Evolutionary conservation across 805 yeast species (phyloP).

Genomic region (Lipomyces lipofer): DNA sequence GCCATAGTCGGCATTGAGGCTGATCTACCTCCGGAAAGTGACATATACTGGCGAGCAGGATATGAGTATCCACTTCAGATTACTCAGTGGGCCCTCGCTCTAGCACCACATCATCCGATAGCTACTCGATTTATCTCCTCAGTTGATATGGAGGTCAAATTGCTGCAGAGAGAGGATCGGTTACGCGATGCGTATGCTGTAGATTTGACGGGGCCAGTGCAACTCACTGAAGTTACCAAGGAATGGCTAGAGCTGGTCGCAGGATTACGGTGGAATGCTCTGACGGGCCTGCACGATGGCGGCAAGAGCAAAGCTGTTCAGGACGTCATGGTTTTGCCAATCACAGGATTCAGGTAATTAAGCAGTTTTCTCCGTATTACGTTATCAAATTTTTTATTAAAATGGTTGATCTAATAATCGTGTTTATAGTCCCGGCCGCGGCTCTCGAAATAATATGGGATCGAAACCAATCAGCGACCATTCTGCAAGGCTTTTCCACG

Average conservation of each 20-base stretch:
- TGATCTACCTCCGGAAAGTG: not conserved
- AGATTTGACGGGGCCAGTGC: constrained; percentile 6
- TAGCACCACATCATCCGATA: constrained; percentile 6
- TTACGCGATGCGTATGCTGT: not conserved
- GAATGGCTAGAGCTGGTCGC: constrained; percentile 2
- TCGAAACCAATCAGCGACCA: constrained; percentile 2
- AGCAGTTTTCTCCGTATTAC: no score
- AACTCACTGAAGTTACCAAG: not conserved
- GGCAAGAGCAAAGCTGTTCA: not conserved
- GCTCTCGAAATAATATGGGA: not conserved
- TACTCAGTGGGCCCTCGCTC: constrained; percentile 1
- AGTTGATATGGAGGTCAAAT: constrained; percentile 1
- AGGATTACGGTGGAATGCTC: not conserved
- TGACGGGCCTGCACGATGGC: not conserved
- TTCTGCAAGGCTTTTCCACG: constrained; percentile 3
- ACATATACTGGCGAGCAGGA: constrained; percentile 1
- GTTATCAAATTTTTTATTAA: no score
- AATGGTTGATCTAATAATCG: no score
- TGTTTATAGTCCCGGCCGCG: constrained; percentile 6
- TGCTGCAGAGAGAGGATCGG: not conserved
- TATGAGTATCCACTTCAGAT: constrained; percentile 2
- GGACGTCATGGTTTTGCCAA: constrained; percentile 1
- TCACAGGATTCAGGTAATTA: constrained; percentile 3
- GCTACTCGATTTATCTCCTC: not conserved
- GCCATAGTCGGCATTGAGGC: constrained; percentile 5